These are phyloP conservation scores for Alternaria sp. DNA, from an alignment of 2,329 filamentous ascomycete genomes.

Conservation along the genomic window DNA sequence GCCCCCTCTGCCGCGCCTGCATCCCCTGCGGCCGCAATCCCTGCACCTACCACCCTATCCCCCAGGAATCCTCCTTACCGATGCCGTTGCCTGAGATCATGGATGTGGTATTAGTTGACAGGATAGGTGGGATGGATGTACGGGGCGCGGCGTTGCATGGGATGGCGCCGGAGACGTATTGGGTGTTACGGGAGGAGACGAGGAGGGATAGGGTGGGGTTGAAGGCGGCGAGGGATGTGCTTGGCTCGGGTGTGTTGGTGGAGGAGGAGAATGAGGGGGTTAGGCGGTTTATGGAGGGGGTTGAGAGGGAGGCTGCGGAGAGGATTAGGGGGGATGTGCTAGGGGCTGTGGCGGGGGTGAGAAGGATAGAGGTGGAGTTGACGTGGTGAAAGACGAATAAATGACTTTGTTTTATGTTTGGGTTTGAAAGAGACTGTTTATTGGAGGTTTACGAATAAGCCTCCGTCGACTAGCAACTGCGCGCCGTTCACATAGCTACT, in stretches of 20 bases:
- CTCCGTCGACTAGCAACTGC: constrained; percentile 85
- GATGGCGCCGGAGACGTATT: background rate
- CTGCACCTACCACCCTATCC: background rate
- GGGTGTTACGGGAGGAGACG: background rate
- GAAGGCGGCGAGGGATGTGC: background rate
- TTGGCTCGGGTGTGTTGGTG: background rate
- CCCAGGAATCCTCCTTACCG: background rate
- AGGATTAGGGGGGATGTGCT: background rate
- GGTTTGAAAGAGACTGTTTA: background rate
- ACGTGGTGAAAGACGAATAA: background rate
- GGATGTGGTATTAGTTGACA: background rate
- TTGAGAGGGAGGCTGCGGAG: background rate
- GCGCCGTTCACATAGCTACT: constrained; percentile 70
- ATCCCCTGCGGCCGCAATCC: background rate
- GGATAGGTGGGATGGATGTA: background rate
- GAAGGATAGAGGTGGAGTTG: background rate
- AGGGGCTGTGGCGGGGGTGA: background rate
- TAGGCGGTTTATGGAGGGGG: background rate
- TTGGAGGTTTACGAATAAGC: constrained; percentile 81
- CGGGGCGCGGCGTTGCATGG: background rate
- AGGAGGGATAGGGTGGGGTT: background rate
- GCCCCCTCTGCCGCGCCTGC: background rate
- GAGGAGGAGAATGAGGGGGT: background rate
- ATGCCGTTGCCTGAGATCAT: background rate
- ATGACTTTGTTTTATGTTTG: background rate